Base-by-base conservation (phyloP, 257 asterid genomes). In the Plantago elongata region DNA sequence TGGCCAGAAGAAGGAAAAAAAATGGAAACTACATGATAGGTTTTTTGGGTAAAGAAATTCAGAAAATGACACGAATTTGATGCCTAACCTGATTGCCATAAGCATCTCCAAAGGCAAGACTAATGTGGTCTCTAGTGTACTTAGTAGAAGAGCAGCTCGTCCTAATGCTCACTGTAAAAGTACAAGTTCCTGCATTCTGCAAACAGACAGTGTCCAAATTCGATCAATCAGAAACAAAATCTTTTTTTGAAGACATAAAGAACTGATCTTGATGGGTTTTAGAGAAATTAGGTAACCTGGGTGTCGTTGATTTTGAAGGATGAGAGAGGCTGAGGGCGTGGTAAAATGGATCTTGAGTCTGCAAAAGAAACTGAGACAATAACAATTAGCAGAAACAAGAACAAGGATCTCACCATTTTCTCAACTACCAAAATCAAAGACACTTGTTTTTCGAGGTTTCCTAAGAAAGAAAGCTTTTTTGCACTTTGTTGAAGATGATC, bases 41-140 rank as follows among this genome's bases (percentile, higher is more conserved):
- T n/a, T n/a, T 7, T 34, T 34, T 34, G 40, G 8, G 7, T 34
- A 34, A 34, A 34, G 5, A 34, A 34, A 4, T 34, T 34, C 40
- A 34, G 5, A 34, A 34, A 34, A 34, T 0, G 4, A 34, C 40
- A 34, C 40, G 7, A 34, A 7, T 9, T 29, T 3, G 62, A 63
- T 3, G 9, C 47, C 8, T 60, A 70, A 90, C 99, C 99, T 92
- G 99, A 78, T 84, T 89, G 15, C 99, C 99, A 63, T 89, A 83
- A 58, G 97, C 97, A 77, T 92, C 99, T 15, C 99, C 99, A 63
- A 92, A 92, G 69, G 96, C 52, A 46, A 92, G 87, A 69, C 99
- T 92, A 74, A 92, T 77, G 9, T 71, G 93, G 63, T 92, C 99
- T 13, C 89, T 78, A 0, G 99, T 92, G 69, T 55, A 79, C 18